Base-by-base conservation (phyloP, 352 stramenopile genomes). In the Phytophthora vignae region DNA sequence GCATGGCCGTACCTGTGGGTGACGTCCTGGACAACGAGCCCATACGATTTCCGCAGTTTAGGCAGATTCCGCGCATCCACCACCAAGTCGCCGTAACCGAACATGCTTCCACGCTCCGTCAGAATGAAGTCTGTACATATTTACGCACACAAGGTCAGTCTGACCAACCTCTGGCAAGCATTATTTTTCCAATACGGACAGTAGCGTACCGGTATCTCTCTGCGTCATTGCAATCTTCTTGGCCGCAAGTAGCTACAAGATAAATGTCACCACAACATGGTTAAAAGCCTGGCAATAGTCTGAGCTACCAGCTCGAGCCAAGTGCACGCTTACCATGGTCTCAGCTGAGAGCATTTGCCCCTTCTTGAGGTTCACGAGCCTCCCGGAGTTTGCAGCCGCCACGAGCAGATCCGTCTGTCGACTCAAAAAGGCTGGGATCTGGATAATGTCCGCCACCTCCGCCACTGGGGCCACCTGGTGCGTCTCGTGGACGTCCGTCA, bases 401-500 rank as follows among this genome's bases (percentile, higher is more conserved):
- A 95, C 84, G 4, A 97, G 69, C 29, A 97, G 71, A 69, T 97
- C 91, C 2, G 91, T 97, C 74, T 96, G 91, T n/a, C 91, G 86
- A 69, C 90, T 96, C 22, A 97, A 73, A 66, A 97, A 97, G 53
- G 90, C 90, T 27, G 90, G 91, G 65, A 97, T 95, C 76, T 97
- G 91, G 46, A 97, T 77, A 48, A 97, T 78, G 54, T 97, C 91
- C 14, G 72, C 91, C 15, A 95, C 86, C 46, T 84, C 50, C 0
- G 87, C 90, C 5, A 95, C 88, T 2, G 76, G 60, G 6, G 55
- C 64, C 11, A 96, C 90, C 72, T 97, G 91, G 64, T 90, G 64
- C 53, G 89, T 96, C 73, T 96, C 90, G 67, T 97, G 91, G 40
- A 97, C 73, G 62, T 97, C 90, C 0, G 91, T 97, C 59, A 97